Conservation (phyloP, 371 early-diverging fungal genomes). For the Blakeslea trispora region DNA sequence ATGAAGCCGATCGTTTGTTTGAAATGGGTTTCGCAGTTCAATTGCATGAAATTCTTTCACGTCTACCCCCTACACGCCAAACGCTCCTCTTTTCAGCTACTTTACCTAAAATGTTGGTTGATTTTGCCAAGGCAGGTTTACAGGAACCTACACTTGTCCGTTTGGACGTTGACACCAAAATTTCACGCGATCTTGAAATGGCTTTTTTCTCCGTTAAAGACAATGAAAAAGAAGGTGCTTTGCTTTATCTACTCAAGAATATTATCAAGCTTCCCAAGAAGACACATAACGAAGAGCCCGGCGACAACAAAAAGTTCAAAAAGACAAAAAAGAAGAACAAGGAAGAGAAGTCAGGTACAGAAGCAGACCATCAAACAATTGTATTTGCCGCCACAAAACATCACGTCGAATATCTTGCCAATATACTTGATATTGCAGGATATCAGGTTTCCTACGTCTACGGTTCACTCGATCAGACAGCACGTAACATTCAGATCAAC, state of each 20-base stretch:
- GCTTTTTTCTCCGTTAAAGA: slow-evolving; percentile 84
- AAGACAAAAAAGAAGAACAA: slow-evolving; percentile 45
- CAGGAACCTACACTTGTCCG: slow-evolving; percentile 92
- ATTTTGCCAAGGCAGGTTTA: slow-evolving; percentile 95
- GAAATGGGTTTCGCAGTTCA: slow-evolving; percentile 98
- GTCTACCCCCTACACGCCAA: slow-evolving; percentile 84
- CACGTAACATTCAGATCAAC: slow-evolving; percentile 84
- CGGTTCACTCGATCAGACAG: slow-evolving; percentile 93
- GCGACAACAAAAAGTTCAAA: slow-evolving; percentile 14
- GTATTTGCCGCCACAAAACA: slow-evolving; percentile 96
- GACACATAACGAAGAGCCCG: slow-evolving; percentile 26
- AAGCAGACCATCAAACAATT: slow-evolving; percentile 76
- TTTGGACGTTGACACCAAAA: slow-evolving; percentile 92
- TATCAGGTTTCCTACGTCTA: slow-evolving; percentile 86
- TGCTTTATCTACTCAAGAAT: slow-evolving; percentile 80
- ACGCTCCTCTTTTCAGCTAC: slow-evolving; percentile 96
- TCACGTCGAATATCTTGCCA: slow-evolving; percentile 92
- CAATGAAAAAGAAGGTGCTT: slow-evolving; percentile 87
- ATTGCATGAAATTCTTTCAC: slow-evolving; percentile 85
- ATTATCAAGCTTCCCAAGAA: slow-evolving; percentile 73
- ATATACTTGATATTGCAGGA: slow-evolving; percentile 69
- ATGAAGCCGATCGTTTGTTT: slow-evolving; percentile 98
- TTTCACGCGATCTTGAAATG: slow-evolving; percentile 91
- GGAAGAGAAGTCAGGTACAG: slow-evolving; percentile 46
- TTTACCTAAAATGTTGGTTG: slow-evolving; percentile 87